Base-by-base conservation (phyloP, 768 basidiomycete genomes). In the Pleurotus eryngii region DNA sequence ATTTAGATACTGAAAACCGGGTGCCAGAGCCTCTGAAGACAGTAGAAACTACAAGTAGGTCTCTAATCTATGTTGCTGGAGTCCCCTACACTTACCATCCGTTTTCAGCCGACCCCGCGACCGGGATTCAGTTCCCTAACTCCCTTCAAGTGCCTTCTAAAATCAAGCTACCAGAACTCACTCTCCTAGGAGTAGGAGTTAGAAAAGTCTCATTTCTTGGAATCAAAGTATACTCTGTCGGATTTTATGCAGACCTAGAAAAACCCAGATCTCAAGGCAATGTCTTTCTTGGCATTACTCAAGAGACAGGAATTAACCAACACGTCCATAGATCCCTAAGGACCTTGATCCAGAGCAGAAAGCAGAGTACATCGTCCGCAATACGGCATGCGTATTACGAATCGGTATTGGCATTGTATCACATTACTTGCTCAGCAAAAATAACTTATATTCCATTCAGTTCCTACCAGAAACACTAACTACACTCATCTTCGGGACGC, bases 161-260 rank as follows among this genome's bases (percentile, higher is more conserved):
- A 63, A 70, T 81, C 14, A 79, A 82, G 8, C 70, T 83, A 5
- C 83, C 89, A 7, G 71, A 80, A 1, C 81, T 91, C 63, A 80
- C 84, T 9, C 80, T 96, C 4, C 73, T 97, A 17, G 95, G 95
- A 5, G 74, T 92, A 1, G 95, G 95, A 20, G 92, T 94, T 39
- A 79, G 95, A 49, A 91, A 87, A 0, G 93, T 97, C 27, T 93
- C 92, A 12, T 94, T 97, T 71, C 76, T 96, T 39, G 80, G 86
- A 5, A 82, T 97, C 61, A 85, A 91, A 66, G 94, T 96, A 14
- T 97, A 97, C 71, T 89, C 89, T 9, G 84, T 92, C 35, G 95
- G 83, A 2, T 93, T 97, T 72, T 97, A 96, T 69, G 89, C 91
- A 5, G 92, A 96, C 67, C 72, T 93, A 45, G 64, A 75, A n/a